These are phyloP conservation scores for Coemansia sp. DNA, from an alignment of 192 early-diverging fungal genomes.

Conservation along the genomic window DNA sequence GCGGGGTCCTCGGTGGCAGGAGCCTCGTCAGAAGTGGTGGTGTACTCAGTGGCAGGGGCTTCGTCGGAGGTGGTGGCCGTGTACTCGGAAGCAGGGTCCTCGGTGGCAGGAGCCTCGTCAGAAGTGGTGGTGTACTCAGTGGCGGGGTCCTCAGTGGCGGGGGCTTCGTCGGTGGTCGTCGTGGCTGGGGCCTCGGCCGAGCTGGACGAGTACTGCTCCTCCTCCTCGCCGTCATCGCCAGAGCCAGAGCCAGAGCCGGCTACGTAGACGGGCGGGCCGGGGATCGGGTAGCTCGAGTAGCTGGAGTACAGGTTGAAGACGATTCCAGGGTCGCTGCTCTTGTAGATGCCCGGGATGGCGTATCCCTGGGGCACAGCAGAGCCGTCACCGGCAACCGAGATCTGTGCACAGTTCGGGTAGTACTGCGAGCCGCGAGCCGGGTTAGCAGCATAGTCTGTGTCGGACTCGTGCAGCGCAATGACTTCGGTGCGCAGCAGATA, in stretches of 20 bases:
- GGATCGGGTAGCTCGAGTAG: conserved; percentile 14
- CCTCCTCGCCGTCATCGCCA: background rate
- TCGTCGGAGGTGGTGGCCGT: background rate
- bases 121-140: background rate
- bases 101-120: background rate
- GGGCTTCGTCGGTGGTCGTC: background rate
- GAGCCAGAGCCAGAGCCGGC: conserved; percentile 9
- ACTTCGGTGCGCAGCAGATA: conserved; percentile 12
- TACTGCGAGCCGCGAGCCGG: conserved; percentile 8
- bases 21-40: background rate
- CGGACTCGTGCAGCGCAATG: conserved; percentile 13
- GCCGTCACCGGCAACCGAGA: conserved; percentile 7
- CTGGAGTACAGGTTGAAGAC: conserved; percentile 8
- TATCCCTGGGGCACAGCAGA: conserved; percentile 1
- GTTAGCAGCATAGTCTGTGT: conserved; percentile 1
- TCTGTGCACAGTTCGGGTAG: conserved; percentile 17
- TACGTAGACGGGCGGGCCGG: conserved; percentile 10
- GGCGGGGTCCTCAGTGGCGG: background rate
- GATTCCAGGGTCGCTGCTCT: background rate
- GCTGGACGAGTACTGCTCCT: background rate
- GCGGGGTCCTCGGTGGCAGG: conserved; percentile 1
- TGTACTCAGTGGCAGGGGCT: background rate
- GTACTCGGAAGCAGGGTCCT: background rate
- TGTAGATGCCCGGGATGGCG: conserved; percentile 11
- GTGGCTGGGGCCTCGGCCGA: background rate